These are phyloP conservation scores for Bryoerythrophyllum caledonicum DNA, from an alignment of 225 moss, liverwort and hornwort species.

Conservation along the genomic window DNA sequence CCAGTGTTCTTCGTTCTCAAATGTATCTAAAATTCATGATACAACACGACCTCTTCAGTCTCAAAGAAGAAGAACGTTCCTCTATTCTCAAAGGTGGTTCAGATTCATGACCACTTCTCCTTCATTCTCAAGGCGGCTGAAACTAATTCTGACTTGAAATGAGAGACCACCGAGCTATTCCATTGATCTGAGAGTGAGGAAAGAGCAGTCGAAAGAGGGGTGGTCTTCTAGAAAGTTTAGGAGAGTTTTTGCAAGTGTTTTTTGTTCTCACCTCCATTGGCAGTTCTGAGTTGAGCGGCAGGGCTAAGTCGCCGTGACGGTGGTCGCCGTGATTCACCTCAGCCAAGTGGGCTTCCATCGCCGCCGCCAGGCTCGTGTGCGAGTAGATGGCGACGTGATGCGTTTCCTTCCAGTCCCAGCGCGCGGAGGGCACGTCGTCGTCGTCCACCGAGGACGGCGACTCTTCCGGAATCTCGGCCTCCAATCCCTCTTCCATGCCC, in stretches of 20 bases:
- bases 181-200: too few relatives aligned
- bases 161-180: too few relatives aligned
- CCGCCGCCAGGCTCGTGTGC: constrained; percentile 57
- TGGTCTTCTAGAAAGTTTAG: too few relatives aligned
- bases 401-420: constrained; percentile 74
- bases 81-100: too few relatives aligned
- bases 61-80: too few relatives aligned
- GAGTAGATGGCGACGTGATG: constrained; percentile 94
- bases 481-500: constrained; percentile 33
- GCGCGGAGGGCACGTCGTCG: constrained; percentile 18
- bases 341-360: constrained; percentile 41
- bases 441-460: constrained; percentile 37
- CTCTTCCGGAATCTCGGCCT: constrained; percentile 23
- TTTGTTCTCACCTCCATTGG: constrained; percentile 41
- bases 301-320: constrained; percentile 40
- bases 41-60: too few relatives aligned
- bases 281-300: constrained; percentile 13
- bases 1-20: too few relatives aligned
- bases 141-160: too few relatives aligned
- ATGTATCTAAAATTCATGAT: too few relatives aligned
- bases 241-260: background rate
- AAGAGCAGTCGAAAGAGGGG: too few relatives aligned
- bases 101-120: too few relatives aligned
- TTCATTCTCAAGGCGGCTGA: too few relatives aligned
- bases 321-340: constrained; percentile 42